Evolutionary conservation across 164 flowering plant genomes (phyloP), one percentile per base, ranked within the genome.

Genomic region (Tinospora cordifolia): DNA sequence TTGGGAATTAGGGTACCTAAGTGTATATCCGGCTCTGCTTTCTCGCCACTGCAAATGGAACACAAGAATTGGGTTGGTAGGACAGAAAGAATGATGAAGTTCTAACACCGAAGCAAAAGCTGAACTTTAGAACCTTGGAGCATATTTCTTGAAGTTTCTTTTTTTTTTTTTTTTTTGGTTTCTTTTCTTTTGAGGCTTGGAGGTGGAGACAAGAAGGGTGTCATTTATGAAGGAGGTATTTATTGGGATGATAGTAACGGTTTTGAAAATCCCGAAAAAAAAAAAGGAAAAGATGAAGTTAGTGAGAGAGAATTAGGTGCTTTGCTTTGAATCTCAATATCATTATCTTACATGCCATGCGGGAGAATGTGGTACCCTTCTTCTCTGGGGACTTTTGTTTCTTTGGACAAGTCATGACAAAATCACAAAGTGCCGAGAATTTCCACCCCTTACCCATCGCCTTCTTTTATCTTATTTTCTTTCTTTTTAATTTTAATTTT

Each of bases 381-480:
- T 21, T 24, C 26, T 17, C 21, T 65, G 46, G 68, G 24, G 12
- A 26, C 13, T 62, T 62, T 21, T 22, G 26, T 22, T 11, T 26
- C 25, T 65, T 63, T 26, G 49, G 25, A 12, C 44, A 25, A 65
- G 66, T 38, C 68, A 40, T 17, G 68, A 65, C 68, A 65, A 65
- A 14, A 40, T 65, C 39, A 38, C 36, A 65, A 65, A 40, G 68
- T 38, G 47, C 49, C 25, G 49, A 46, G 67, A 64, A 64, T 64
- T 44, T 1, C 3, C 24, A 9, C 21, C 21, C 21, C 24, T 38
- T 30, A 30, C 26, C 26, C 49, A 65, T 19, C 24, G n/a, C 25
- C 26, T 8, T 15, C 21, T 65, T 8, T 19, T 17, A 6, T 26
- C 24, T 24, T 62, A 6, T 26, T 21, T 24, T 21, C 24, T 17